Evolutionary conservation across 495 filamentous ascomycete genomes (phyloP), one percentile per base, ranked within the genome.

Genomic region (Lepidopterella palustris): DNA sequence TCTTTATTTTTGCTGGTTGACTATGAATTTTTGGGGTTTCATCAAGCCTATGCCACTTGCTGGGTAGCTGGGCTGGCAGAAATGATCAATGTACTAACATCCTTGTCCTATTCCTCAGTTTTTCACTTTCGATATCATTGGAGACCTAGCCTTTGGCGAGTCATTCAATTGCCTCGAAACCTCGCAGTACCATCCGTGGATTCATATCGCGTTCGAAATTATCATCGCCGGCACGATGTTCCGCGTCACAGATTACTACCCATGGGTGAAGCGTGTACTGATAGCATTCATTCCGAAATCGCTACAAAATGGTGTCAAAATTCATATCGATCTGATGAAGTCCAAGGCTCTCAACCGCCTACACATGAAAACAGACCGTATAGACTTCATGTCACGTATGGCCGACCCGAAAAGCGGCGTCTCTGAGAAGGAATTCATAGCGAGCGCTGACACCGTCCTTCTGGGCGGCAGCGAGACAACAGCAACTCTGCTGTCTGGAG

Each of bases 401-500:
- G 45, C 45, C 4, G 39, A 49, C n/a, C 45, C 45, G 24, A 49
- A 49, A 10, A 49, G 23, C 10, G 45, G 45, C 21, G 21, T 49
- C n/a, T 49, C 45, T 24, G n/a, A 49, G 45, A 49, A 49, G n/a
- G 45, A 49, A 24, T 24, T 18, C 21, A 24, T 49, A 3, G 45
- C 45, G n/a, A 49, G 21, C 45, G 10, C 45, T 3, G 45, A 49
- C 45, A 49, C 45, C 10, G 45, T 80, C 40, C 66, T 80, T 15
- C 61, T 76, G 9, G 79, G 82, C 0, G 82, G 82, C 0, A 83
- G 78, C 63, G 83, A 86, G 61, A 85, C 82, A 0, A 82, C 79
- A 3, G 78, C 81, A 0, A 79, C 77, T 4, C 59, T 75, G 0
- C 61, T 83, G 3, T 68, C 69, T 0, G 82, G 79, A 2, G 72